These are phyloP conservation scores for Zygosaccharomyces bisporus DNA, from an alignment of 805 yeast species.

Conservation along the genomic window DNA sequence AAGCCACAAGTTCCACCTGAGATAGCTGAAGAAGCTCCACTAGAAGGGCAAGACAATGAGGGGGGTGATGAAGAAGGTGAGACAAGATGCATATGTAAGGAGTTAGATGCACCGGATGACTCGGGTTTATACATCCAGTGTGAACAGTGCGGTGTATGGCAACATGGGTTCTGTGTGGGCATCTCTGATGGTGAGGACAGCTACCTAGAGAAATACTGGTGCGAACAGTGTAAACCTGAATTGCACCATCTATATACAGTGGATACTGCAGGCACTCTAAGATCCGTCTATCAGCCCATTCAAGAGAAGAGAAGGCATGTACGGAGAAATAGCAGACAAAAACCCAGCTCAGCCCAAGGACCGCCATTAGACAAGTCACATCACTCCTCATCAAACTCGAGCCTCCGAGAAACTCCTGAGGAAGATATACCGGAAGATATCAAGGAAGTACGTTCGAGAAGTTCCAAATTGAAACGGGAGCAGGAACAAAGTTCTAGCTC, in stretches of 20 bases:
- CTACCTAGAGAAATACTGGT: constrained; percentile 92
- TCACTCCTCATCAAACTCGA: background rate
- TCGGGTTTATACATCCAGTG: constrained; percentile 75
- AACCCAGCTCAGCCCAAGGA: constrained; percentile 1
- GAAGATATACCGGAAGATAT: background rate
- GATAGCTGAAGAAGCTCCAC: constrained; percentile 2
- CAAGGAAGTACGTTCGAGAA: background rate
- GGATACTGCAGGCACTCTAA: constrained; percentile 24
- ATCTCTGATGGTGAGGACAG: constrained; percentile 59
- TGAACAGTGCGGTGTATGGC: constrained; percentile 94
- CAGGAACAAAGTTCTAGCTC: constrained; percentile 9
- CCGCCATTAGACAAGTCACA: background rate
- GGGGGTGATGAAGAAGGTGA: constrained; percentile 43
- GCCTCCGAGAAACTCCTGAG: constrained; percentile 1
- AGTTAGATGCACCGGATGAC: constrained; percentile 43
- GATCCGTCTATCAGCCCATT: constrained; percentile 40
- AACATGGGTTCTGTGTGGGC: constrained; percentile 95
- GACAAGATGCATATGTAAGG: constrained; percentile 45
- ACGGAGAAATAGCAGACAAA: constrained; percentile 23
- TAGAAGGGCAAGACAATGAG: constrained; percentile 28
- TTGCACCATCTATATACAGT: constrained; percentile 47
- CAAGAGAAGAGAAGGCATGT: constrained; percentile 35
- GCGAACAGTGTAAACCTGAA: constrained; percentile 87
- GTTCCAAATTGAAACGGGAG: background rate
- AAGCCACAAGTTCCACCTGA: constrained; percentile 1